Percentiles rank a stretch among this genome's conserved stretches.
These are phyloP conservation scores for Populus deltoides DNA, from an alignment of 345 rosid genomes.

Conservation along the genomic window DNA sequence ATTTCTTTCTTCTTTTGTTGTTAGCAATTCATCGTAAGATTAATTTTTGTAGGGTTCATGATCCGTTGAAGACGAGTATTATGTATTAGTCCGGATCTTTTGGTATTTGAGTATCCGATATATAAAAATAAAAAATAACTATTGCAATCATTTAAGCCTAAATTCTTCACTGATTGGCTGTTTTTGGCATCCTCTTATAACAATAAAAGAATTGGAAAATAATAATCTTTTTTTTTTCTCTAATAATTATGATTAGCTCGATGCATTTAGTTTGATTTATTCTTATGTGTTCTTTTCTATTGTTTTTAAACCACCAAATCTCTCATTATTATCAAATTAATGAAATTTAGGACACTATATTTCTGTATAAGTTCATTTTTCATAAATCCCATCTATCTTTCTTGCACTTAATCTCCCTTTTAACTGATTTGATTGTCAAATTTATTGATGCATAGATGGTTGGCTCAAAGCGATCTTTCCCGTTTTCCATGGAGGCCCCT, in stretches of 20 bases:
- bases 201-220: background rate
- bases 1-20: background rate
- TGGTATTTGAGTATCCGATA: background rate
- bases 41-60: background rate
- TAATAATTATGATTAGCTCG: background rate
- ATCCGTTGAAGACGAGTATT: background rate
- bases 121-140: background rate
- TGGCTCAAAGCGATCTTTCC: slow-evolving; percentile 42
- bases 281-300: too few species aligned
- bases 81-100: background rate
- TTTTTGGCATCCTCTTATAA: background rate
- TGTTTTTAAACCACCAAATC: background rate
- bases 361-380: background rate
- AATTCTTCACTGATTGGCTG: background rate
- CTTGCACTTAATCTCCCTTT: background rate
- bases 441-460: slow-evolving; percentile 25
- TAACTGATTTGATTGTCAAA: background rate
- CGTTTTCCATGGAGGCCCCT: slow-evolving; percentile 29
- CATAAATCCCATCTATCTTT: background rate
- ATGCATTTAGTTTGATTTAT: too few species aligned
- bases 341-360: background rate
- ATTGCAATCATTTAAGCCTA: background rate
- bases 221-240: too few species aligned
- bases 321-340: too few species aligned
- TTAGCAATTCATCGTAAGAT: background rate